These are phyloP conservation scores for Fraxinus floribunda DNA, from an alignment of 305 asterid genomes.

Conservation along the genomic window DNA sequence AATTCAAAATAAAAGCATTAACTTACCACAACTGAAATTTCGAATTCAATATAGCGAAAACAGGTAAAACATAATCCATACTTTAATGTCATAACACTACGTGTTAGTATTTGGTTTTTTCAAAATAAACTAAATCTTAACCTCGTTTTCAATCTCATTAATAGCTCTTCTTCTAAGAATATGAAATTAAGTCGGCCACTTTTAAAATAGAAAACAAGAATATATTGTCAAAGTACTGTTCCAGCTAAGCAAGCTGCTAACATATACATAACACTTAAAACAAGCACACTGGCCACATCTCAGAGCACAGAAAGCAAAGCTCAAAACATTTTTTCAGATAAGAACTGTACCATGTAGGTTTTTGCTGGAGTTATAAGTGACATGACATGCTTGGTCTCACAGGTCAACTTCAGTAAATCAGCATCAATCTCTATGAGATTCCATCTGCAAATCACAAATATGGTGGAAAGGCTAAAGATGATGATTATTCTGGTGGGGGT, in stretches of 20 bases:
- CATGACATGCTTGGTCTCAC: slow-evolving; percentile 78
- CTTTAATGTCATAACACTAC: background rate
- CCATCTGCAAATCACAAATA: slow-evolving; percentile 66
- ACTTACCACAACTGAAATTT: background rate
- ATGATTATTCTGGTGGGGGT: background rate
- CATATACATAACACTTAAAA: background rate
- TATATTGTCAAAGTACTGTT: background rate
- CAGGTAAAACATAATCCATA: background rate
- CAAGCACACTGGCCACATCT: slow-evolving; percentile 3
- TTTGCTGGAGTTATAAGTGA: slow-evolving; percentile 82
- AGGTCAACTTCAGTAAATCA: slow-evolving; percentile 58
- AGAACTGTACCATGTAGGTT: slow-evolving; percentile 78
- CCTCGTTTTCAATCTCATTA: slow-evolving; percentile 1
- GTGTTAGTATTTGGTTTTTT: background rate
- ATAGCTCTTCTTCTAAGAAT: slow-evolving; percentile 1
- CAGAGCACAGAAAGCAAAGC: slow-evolving; percentile 5
- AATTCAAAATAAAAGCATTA: background rate
- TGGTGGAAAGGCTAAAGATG: background rate
- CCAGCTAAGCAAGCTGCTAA: slow-evolving; percentile 1
- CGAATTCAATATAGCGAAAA: background rate
- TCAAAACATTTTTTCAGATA: background rate
- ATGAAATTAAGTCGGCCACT: background rate
- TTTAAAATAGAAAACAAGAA: background rate
- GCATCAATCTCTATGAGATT: slow-evolving; percentile 91
- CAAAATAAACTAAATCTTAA: background rate